Conservation (phyloP, 352 stramenopile species). For the Phytophthora podocarpi region DNA sequence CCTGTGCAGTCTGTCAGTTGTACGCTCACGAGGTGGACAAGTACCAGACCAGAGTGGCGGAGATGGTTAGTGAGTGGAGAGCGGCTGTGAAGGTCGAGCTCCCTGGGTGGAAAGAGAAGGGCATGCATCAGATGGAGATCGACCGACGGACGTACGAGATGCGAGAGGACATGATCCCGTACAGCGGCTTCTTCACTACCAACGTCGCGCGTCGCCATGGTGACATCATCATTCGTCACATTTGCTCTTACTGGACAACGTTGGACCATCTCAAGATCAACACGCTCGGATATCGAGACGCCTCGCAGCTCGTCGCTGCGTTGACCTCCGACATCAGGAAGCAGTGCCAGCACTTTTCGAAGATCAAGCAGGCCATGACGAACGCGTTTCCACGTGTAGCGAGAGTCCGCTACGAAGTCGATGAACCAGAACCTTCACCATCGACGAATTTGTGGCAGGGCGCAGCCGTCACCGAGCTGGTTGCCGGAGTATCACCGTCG, state of each 20-base stretch:
- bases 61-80: conserved; percentile 53
- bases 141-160: conserved; percentile 63
- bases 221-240: conserved; percentile 64
- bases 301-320: conserved; percentile 47
- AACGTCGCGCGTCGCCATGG: conserved; percentile 58
- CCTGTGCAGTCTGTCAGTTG: conserved; percentile 45
- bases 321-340: conserved; percentile 59
- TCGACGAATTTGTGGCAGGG: conserved; percentile 48
- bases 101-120: conserved; percentile 48
- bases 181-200: conserved; percentile 59
- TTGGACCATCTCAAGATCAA: conserved; percentile 51
- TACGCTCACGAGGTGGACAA: conserved; percentile 50
- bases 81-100: conserved; percentile 39
- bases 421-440: conserved; percentile 28
- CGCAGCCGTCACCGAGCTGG: conserved; percentile 48
- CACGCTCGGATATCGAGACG: conserved; percentile 49
- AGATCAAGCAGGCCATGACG: conserved; percentile 57
- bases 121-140: conserved; percentile 69
- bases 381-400: conserved; percentile 44
- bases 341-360: conserved; percentile 57
- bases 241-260: conserved; percentile 51
- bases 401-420: conserved; percentile 49
- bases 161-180: conserved; percentile 63
- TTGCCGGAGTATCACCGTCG: conserved; percentile 45
- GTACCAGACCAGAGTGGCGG: conserved; percentile 50